Conservation (phyloP, 2,329 filamentous ascomycete genomes). For the Eutypella sp. region DNA sequence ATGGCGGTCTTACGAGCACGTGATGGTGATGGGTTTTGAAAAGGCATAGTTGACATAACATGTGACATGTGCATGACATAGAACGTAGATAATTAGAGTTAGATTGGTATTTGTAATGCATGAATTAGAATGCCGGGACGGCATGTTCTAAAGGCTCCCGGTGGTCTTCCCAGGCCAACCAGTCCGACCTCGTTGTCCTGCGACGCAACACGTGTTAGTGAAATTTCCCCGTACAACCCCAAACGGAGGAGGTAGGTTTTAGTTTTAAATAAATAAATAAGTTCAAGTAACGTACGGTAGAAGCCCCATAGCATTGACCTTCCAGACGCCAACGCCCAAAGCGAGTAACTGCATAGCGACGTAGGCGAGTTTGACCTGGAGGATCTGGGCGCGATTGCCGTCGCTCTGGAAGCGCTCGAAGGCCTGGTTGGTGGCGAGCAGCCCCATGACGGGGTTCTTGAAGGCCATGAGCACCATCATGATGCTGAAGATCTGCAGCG, state of each 20-base stretch:
- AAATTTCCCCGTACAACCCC: conserved; percentile 1
- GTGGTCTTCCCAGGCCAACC: conserved; percentile 90
- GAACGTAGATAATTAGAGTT: not conserved
- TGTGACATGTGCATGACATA: too few species aligned
- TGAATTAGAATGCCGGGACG: conserved; percentile 48
- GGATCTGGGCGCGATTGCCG: conserved; percentile 64
- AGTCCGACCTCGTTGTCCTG: conserved; percentile 92
- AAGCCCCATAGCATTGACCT: conserved; percentile 93
- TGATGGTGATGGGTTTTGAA: not conserved
- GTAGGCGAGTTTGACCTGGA: conserved; percentile 83
- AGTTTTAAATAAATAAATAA: not conserved
- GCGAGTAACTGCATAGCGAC: conserved; percentile 81
- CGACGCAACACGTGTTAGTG: conserved; percentile 22
- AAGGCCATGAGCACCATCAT: conserved; percentile 99
- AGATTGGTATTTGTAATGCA: conserved; percentile 23
- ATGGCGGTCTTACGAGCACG: not conserved
- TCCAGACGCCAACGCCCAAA: conserved; percentile 85
- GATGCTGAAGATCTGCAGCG: conserved; percentile 97
- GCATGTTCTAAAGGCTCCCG: conserved; percentile 64
- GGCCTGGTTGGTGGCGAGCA: conserved; percentile 77
- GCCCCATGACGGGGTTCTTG: conserved; percentile 86
- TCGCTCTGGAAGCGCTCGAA: conserved; percentile 89
- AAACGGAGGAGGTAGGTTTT: not conserved
- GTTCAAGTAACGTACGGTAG: conserved; percentile 62
- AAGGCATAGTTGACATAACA: not conserved